Conservation (phyloP, 129 eudicot species). For the Flaveria sonorensis region DNA sequence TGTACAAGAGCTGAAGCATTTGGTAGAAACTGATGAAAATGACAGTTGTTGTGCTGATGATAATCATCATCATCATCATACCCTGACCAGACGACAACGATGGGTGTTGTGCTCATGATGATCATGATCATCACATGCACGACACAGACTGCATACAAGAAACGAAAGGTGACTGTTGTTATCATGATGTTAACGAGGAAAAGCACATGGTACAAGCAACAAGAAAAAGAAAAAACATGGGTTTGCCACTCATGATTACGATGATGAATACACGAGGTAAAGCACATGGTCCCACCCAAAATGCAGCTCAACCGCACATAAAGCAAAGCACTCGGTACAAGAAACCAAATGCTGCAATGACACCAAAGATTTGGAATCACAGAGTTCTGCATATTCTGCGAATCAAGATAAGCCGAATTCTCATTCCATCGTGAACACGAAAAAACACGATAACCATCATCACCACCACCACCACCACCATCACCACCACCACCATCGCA, state of each 20-base stretch:
- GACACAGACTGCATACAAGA: constrained; percentile 26
- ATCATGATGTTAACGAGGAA: constrained; percentile 25
- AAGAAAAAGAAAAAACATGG: constrained; percentile 27
- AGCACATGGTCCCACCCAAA: constrained; percentile 8
- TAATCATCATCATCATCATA: background rate
- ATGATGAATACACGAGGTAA: constrained; percentile 35
- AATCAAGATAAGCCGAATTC: constrained; percentile 17
- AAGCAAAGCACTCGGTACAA: background rate
- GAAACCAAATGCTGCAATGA: constrained; percentile 20
- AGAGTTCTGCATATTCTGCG: constrained; percentile 4
- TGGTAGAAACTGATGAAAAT: constrained; percentile 16
- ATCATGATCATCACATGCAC: constrained; percentile 16
- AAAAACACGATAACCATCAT: constrained; percentile 22
- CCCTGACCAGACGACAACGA: constrained; percentile 14
- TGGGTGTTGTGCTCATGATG: constrained; percentile 36
- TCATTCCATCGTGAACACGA: background rate
- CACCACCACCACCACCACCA: constrained; percentile 24
- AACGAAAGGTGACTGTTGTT: constrained; percentile 27
- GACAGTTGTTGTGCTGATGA: constrained; percentile 25
- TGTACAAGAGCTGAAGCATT: constrained; percentile 21
- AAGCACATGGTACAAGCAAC: constrained; percentile 1
- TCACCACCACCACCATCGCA: constrained; percentile 21
- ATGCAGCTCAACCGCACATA: background rate
- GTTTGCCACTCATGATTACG: constrained; percentile 30
- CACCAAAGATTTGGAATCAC: constrained; percentile 30